phyloP scores from a whole-genome alignment of 2,329 filamentous ascomycete species.

The Onygenales sp. region DNA sequence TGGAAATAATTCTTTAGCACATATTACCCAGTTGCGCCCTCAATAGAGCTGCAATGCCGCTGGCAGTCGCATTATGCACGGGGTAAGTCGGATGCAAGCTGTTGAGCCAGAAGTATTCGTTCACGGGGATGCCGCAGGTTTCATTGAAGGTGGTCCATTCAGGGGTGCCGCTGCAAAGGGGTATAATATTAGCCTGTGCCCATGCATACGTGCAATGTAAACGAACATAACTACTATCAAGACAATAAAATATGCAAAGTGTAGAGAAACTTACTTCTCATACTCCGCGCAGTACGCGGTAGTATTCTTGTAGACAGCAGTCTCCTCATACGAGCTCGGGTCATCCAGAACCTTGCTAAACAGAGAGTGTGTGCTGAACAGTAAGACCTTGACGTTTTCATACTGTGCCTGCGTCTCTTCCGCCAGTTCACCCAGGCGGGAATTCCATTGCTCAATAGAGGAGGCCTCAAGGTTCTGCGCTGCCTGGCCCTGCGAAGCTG shows the following conservation, averaged over 20 bases:
- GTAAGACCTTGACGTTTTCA: constrained; percentile 22
- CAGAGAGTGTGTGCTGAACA: constrained; percentile 32
- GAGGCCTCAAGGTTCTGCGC: constrained; percentile 11
- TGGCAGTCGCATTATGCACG: constrained; percentile 36
- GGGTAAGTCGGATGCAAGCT: constrained; percentile 38
- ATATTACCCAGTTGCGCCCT: not conserved
- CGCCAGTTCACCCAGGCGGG: constrained; percentile 23
- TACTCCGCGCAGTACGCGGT: constrained; percentile 33
- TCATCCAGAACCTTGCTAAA: constrained; percentile 32
- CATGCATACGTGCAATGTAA: not conserved
- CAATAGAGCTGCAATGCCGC: constrained; percentile 15
- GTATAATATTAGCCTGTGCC: not conserved
- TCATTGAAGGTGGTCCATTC: constrained; percentile 6
- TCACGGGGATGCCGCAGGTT: constrained; percentile 31
- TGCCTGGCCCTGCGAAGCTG: constrained; percentile 2
- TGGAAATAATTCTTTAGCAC: not conserved
- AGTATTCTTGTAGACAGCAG: constrained; percentile 31
- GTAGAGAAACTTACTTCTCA: constrained; percentile 14
- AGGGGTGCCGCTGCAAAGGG: not conserved
- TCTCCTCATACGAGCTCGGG: constrained; percentile 29
- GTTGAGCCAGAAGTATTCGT: constrained; percentile 42
- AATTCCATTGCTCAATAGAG: constrained; percentile 33
- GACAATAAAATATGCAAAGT: not conserved
- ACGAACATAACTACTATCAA: not conserved
- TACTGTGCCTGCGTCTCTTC: constrained; percentile 21